phyloP scores from a whole-genome alignment of 202 grass and related monocot genomes.

The Schoenoplectus tabernaemontani region DNA sequence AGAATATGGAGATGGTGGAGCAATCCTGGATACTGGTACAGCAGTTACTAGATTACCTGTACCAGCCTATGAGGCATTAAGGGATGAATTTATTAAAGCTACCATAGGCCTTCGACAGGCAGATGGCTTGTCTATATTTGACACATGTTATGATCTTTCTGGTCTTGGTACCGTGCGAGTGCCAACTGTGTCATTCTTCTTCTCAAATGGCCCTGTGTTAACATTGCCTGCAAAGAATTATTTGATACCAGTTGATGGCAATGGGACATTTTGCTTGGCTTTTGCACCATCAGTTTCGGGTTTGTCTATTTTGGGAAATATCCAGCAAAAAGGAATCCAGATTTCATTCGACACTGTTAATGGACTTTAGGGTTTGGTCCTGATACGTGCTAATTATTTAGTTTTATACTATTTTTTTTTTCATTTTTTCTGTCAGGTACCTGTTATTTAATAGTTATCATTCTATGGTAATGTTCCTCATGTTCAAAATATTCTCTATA shows the following conservation, averaged over 20 bases:
- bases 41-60: constrained; percentile 55
- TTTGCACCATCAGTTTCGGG: constrained; percentile 41
- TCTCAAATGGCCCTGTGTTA: constrained; percentile 40
- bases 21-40: constrained; percentile 69
- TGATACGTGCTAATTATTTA: constrained; percentile 33
- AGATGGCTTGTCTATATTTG: constrained; percentile 51
- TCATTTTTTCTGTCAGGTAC: neutral
- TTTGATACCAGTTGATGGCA: constrained; percentile 49
- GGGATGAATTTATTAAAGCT: constrained; percentile 45
- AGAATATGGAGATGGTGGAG: constrained; percentile 32
- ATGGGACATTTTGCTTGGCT: constrained; percentile 58
- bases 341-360: constrained; percentile 58
- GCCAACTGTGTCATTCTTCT: constrained; percentile 38
- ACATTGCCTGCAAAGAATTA: constrained; percentile 40
- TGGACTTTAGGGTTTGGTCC: constrained; percentile 48
- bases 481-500: neutral
- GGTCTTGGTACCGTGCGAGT: constrained; percentile 46
- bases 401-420: neutral
- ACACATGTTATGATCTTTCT: constrained; percentile 63
- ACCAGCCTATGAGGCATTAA: constrained; percentile 42
- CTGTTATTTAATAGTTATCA: neutral
- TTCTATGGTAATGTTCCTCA: neutral
- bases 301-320: constrained; percentile 54
- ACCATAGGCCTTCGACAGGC: constrained; percentile 13
- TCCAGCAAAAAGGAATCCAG: constrained; percentile 75